Percentiles rank a stretch among this genome's conserved stretches.
phyloP scores from a whole-genome alignment of 768 basidiomycete genomes.

The Cubamyces sp. region DNA sequence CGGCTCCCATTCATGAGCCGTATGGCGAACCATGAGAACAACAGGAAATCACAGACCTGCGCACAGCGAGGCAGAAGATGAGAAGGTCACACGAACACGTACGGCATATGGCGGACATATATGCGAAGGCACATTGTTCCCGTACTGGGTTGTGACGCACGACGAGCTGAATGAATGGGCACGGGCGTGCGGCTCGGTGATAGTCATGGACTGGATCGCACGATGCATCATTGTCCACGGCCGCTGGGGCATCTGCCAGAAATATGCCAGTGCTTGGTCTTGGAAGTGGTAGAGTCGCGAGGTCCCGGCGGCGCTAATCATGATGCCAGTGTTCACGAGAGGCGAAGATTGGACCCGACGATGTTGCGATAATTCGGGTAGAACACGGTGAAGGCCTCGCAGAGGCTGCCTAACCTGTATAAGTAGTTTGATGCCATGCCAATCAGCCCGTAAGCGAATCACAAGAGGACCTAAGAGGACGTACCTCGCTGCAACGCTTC shows the following conservation, averaged over 20 bases:
- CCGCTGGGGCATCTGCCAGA: not conserved
- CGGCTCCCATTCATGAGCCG: not conserved
- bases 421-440: not conserved
- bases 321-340: not conserved
- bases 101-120: conserved; percentile 13
- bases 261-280: not conserved
- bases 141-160: not conserved
- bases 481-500: conserved; percentile 7
- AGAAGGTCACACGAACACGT: conserved; percentile 18
- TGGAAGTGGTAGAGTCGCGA: not conserved
- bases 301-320: not conserved
- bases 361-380: not conserved
- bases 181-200: not conserved
- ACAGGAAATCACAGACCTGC: conserved; percentile 8
- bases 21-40: conserved; percentile 4
- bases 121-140: conserved; percentile 19
- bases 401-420: not conserved
- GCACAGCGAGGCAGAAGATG: not conserved
- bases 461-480: not conserved
- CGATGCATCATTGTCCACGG: not conserved
- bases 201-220: not conserved
- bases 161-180: not conserved
- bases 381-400: not conserved
- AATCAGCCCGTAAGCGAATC: not conserved
- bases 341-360: not conserved